Evolutionary conservation across 495 filamentous ascomycete genomes (phyloP).

Genomic region (Massariosphaeria phaeospora): DNA sequence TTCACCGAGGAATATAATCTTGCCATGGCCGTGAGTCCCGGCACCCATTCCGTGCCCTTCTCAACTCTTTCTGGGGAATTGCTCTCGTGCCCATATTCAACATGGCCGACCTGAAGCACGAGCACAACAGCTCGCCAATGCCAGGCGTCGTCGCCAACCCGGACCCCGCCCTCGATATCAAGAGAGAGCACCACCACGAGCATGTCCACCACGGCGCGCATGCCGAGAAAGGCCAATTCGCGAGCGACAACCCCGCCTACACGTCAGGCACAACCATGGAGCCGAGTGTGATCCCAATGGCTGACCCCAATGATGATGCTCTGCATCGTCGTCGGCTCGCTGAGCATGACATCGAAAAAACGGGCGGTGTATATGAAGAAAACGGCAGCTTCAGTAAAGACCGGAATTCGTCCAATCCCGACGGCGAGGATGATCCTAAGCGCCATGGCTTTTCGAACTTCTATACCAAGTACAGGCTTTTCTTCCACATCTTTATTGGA

Average conservation of each 20-base stretch:
- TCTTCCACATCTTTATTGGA: conserved; percentile 50
- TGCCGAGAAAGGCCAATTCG: conserved; percentile 43
- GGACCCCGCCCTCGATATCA: conserved; percentile 44
- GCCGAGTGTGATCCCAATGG: conserved; percentile 45
- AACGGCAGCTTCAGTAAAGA: conserved; percentile 40
- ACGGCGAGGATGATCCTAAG: conserved; percentile 35
- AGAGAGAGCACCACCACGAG: conserved; percentile 48
- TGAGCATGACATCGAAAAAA: conserved; percentile 31
- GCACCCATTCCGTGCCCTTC: conserved; percentile 3
- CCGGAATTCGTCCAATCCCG: conserved; percentile 8
- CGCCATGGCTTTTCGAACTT: conserved; percentile 35
- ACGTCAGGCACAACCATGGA: conserved; percentile 44
- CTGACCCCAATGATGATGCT: conserved; percentile 42
- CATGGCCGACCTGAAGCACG: conserved; percentile 23
- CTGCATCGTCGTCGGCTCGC: conserved; percentile 38
- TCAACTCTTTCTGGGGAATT: conserved; percentile 5
- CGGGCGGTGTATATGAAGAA: conserved; percentile 35
- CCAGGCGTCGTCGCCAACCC: conserved; percentile 34
- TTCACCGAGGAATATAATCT: conserved; percentile 13
- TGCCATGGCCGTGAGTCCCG: background rate
- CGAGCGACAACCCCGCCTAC: conserved; percentile 46
- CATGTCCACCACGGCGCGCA: conserved; percentile 50
- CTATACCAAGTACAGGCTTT: conserved; percentile 43
- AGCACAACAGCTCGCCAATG: conserved; percentile 39
- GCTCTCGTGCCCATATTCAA: conserved; percentile 8